Percentiles rank a stretch among this genome's conserved stretches.
These are phyloP conservation scores for Cladosporium sp. DNA, from an alignment of 2,329 filamentous ascomycete species.

Conservation along the genomic window DNA sequence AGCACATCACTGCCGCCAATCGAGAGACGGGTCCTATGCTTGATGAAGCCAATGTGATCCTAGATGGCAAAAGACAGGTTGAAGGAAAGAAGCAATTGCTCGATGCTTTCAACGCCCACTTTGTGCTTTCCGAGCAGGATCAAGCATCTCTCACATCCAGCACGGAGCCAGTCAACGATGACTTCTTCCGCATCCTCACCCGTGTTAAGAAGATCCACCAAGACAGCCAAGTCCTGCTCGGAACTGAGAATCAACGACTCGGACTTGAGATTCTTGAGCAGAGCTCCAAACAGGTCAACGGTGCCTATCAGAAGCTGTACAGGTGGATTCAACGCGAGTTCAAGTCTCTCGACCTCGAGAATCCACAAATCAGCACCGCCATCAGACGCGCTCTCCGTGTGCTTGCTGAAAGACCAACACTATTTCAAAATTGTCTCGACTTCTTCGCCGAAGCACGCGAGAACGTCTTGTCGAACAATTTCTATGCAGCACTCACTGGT, in stretches of 20 bases:
- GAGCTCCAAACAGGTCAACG: constrained; percentile 80
- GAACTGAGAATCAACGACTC: constrained; percentile 83
- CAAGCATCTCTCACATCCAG: constrained; percentile 72
- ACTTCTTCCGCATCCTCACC: constrained; percentile 74
- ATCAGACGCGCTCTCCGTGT: constrained; percentile 83
- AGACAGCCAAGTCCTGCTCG: constrained; percentile 85
- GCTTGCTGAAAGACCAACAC: constrained; percentile 80
- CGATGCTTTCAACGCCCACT: constrained; percentile 75
- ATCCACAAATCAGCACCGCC: constrained; percentile 83
- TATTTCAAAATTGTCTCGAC: constrained; percentile 92
- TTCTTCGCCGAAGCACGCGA: constrained; percentile 90
- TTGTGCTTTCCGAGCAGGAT: constrained; percentile 81
- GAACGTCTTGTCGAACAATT: constrained; percentile 80
- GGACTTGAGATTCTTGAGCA: constrained; percentile 91
- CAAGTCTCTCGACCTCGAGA: constrained; percentile 87
- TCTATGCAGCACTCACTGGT: constrained; percentile 84
- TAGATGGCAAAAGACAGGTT: constrained; percentile 70
- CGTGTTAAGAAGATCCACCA: constrained; percentile 84
- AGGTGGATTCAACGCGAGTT: constrained; percentile 94
- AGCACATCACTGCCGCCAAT: constrained; percentile 73
- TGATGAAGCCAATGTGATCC: constrained; percentile 71
- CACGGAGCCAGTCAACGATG: constrained; percentile 78
- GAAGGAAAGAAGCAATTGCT: constrained; percentile 80
- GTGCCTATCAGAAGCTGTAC: constrained; percentile 92
- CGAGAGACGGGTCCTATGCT: constrained; percentile 72